A percentile compares a stretch with the other conserved stretches of the same genome.
Evolutionary conservation across 164 flowering plant genomes (phyloP).

Genomic region (Echeveria elegans): DNA sequence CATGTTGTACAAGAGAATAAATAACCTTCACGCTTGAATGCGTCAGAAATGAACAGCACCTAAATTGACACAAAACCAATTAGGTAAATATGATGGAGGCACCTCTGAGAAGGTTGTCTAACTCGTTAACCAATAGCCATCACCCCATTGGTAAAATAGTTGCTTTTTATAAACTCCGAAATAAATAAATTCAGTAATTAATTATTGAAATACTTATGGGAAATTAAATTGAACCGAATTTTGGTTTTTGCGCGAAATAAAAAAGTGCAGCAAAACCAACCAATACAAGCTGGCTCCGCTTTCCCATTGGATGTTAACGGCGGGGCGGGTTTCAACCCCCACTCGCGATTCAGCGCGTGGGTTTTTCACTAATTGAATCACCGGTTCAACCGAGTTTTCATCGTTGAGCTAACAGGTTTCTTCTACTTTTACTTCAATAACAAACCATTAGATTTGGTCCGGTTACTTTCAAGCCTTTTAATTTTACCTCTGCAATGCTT

Average conservation of each 20-base stretch:
- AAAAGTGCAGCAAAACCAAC: conserved; percentile 7
- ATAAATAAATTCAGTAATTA: neutral
- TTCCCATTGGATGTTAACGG: neutral
- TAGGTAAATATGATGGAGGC: no score
- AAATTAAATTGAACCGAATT: neutral
- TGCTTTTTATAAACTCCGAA: neutral
- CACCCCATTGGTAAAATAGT: no score
- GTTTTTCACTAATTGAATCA: neutral
- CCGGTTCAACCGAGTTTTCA: neutral
- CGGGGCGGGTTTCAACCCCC: neutral
- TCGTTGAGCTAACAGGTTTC: no score
- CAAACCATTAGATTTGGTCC: no score
- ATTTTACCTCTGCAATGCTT: neutral
- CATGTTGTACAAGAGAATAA: no score
- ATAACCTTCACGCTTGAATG: no score
- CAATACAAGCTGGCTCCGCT: neutral
- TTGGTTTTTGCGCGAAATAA: neutral
- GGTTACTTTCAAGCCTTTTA: no score
- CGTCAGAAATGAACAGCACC: no score
- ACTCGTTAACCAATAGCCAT: no score
- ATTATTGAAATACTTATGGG: neutral
- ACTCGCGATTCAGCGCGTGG: conserved; percentile 3
- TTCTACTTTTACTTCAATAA: no score
- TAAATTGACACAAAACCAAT: no score
- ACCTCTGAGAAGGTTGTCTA: no score